Evolutionary conservation across 345 rosid genomes (phyloP).

Genomic region (Fremontodendron californicum): DNA sequence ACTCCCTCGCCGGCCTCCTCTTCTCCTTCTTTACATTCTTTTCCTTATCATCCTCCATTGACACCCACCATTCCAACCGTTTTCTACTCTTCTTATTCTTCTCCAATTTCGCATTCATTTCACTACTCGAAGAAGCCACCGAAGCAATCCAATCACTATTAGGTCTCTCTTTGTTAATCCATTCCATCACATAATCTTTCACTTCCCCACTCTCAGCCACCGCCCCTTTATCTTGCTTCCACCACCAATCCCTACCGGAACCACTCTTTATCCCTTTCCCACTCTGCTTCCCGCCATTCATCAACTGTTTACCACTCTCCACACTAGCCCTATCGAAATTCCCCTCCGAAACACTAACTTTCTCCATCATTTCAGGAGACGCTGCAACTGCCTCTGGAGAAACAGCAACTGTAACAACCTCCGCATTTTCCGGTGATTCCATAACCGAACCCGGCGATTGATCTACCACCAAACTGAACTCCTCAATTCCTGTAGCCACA

Average conservation of each 20-base stretch:
- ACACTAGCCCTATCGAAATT: conserved; percentile 37
- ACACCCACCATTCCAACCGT: conserved; percentile 85
- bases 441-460: conserved; percentile 48
- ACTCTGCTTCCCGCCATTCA: conserved; percentile 22
- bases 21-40: conserved; percentile 50
- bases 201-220: conserved; percentile 40
- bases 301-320: conserved; percentile 27
- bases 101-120: conserved; percentile 24
- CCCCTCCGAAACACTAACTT: conserved; percentile 19
- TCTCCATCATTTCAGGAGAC: conserved; percentile 36
- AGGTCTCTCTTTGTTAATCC: conserved; percentile 89
- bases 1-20: conserved; percentile 77
- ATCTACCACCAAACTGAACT: conserved; percentile 48
- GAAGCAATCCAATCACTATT: conserved; percentile 59
- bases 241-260: conserved; percentile 52
- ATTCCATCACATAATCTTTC: conserved; percentile 86
- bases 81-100: conserved; percentile 53
- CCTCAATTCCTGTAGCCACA: conserved; percentile 64
- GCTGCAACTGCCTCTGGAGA: conserved; percentile 42
- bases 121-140: conserved; percentile 27
- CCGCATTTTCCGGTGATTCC: conserved; percentile 46
- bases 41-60: conserved; percentile 68
- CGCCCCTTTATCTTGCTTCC: conserved; percentile 54
- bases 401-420: conserved; percentile 20
- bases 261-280: conserved; percentile 33